Evolutionary conservation across 2,329 filamentous ascomycete species (phyloP).

Genomic region (Fusarium avenaceum): DNA sequence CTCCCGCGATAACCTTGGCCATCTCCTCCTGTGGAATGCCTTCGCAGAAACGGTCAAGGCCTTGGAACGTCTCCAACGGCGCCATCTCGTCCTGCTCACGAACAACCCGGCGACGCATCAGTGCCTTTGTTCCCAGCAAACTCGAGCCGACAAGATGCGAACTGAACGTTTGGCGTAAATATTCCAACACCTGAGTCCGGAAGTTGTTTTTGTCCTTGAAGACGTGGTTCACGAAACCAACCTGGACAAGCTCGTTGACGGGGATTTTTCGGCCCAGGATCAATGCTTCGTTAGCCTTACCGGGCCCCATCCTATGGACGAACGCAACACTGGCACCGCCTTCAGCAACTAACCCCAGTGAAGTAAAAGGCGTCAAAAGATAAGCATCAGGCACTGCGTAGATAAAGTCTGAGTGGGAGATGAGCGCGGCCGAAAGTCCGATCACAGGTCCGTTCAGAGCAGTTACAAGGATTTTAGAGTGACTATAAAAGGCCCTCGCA

Average conservation of each 20-base stretch:
- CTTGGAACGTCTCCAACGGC: background rate
- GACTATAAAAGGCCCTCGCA: background rate
- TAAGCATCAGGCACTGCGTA: background rate
- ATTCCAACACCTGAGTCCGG: background rate
- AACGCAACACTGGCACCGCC: background rate
- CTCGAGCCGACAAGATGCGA: background rate
- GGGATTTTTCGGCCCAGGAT: background rate
- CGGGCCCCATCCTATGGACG: constrained; percentile 1
- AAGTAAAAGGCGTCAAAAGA: background rate
- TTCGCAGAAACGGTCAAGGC: background rate
- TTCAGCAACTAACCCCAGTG: background rate
- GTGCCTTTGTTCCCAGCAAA: constrained; percentile 1
- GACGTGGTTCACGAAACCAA: background rate
- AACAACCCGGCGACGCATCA: background rate
- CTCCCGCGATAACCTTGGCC: background rate
- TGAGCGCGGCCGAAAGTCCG: background rate
- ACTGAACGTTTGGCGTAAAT: background rate
- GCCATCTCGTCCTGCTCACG: constrained; percentile 2
- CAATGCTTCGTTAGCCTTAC: background rate
- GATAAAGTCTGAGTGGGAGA: constrained; percentile 1
- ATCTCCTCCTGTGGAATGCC: background rate
- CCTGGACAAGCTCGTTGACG: background rate
- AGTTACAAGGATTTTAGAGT: background rate
- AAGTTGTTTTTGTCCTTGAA: background rate
- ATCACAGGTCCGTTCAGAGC: background rate